Conservation (phyloP, 805 yeast species). For the Yarrowia divulgata region DNA sequence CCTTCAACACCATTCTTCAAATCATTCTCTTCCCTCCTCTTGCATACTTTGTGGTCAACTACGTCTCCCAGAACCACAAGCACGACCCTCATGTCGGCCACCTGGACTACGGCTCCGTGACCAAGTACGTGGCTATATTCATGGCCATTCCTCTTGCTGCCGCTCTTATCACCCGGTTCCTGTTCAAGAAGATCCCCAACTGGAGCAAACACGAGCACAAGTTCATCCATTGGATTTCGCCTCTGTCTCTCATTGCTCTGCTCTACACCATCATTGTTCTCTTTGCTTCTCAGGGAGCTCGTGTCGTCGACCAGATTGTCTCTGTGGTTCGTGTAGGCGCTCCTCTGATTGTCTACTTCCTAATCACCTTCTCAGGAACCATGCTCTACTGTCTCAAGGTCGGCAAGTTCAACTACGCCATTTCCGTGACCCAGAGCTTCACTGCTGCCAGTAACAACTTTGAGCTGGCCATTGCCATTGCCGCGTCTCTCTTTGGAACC, state of each 20-base stretch:
- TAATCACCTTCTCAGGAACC: conserved; percentile 58
- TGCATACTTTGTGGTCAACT: conserved; percentile 57
- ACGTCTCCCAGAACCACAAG: conserved; percentile 50
- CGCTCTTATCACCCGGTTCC: conserved; percentile 56
- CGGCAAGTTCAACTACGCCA: conserved; percentile 49
- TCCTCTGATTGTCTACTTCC: conserved; percentile 59
- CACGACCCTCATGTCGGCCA: conserved; percentile 43
- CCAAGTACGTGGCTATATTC: conserved; percentile 59
- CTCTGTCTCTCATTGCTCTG: conserved; percentile 61
- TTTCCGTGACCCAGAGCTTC: conserved; percentile 59
- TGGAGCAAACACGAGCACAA: conserved; percentile 49
- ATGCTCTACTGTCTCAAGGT: conserved; percentile 48
- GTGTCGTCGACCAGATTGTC: conserved; percentile 58
- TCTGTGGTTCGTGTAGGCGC: conserved; percentile 59
- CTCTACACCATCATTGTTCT: conserved; percentile 61
- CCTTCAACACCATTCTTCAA: conserved; percentile 60
- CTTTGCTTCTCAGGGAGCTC: conserved; percentile 60
- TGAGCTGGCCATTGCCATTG: conserved; percentile 63
- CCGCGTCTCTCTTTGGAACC: conserved; percentile 60
- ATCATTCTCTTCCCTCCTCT: conserved; percentile 62
- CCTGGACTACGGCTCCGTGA: conserved; percentile 53
- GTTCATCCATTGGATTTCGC: conserved; percentile 55
- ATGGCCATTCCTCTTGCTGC: conserved; percentile 61
- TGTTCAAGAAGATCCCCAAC: conserved; percentile 48
- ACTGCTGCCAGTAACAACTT: conserved; percentile 67